These are phyloP conservation scores for Niebla homalea DNA, from an alignment of 495 filamentous ascomycete genomes.

Conservation along the genomic window DNA sequence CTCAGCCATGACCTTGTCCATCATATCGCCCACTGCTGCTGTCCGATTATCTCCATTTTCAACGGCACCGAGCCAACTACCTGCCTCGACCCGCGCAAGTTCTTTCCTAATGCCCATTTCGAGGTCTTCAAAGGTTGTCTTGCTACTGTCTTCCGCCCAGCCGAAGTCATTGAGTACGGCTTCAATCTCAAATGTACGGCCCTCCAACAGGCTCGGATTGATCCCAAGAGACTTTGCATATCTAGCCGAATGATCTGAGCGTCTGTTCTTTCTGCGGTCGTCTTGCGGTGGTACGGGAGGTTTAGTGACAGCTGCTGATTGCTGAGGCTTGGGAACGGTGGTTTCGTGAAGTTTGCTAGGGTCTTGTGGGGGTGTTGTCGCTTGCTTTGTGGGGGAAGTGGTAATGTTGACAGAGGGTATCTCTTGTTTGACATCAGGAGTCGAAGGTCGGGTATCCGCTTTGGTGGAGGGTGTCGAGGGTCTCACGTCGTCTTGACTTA, in stretches of 20 bases:
- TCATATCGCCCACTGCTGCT: slow-evolving; percentile 63
- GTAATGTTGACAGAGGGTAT: slow-evolving; percentile 18
- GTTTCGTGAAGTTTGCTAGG: slow-evolving; percentile 11
- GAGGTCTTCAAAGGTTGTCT: slow-evolving; percentile 67
- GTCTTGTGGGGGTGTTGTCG: slow-evolving; percentile 7
- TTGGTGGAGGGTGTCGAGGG: slow-evolving; percentile 1
- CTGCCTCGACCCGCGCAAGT: slow-evolving; percentile 78
- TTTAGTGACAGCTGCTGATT: slow-evolving; percentile 19
- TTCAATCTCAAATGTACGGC: slow-evolving; percentile 58
- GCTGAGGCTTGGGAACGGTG: slow-evolving; percentile 8
- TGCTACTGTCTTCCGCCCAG: slow-evolving; percentile 65
- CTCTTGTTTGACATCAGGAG: slow-evolving; percentile 7
- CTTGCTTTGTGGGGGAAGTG: slow-evolving; percentile 14
- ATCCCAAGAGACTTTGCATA: slow-evolving; percentile 68
- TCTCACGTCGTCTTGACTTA: slow-evolving; percentile 10
- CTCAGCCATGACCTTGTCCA: slow-evolving; percentile 80
- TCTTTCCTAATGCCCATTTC: slow-evolving; percentile 75
- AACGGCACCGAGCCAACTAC: slow-evolving; percentile 77
- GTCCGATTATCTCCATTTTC: slow-evolving; percentile 84
- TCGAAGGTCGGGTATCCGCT: slow-evolving; percentile 7
- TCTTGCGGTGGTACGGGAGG: slow-evolving; percentile 24
- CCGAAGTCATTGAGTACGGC: slow-evolving; percentile 75
- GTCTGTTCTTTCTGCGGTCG: slow-evolving; percentile 42
- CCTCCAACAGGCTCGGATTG: slow-evolving; percentile 54
- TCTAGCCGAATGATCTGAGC: slow-evolving; percentile 61